These are phyloP conservation scores for Emmonsiellopsis sp. DNA, from an alignment of 2,329 filamentous ascomycete genomes.

Conservation along the genomic window DNA sequence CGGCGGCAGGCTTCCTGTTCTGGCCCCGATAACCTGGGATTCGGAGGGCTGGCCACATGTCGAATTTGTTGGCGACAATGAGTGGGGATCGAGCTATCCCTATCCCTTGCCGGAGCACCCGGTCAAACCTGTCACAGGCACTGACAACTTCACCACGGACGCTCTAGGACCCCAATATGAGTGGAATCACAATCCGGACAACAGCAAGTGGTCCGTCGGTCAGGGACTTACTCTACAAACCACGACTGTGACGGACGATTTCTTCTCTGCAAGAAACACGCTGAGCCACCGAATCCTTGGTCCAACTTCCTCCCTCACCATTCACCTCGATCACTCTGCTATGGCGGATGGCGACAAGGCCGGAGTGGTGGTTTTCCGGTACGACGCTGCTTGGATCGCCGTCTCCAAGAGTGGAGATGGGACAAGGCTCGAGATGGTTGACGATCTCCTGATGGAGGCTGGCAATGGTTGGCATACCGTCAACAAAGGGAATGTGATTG, in stretches of 20 bases:
- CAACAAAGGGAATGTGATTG: slow-evolving; percentile 20
- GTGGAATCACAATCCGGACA: slow-evolving; percentile 55
- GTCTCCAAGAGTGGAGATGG: slow-evolving; percentile 31
- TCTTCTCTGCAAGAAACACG: slow-evolving; percentile 35
- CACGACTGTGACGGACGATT: slow-evolving; percentile 43
- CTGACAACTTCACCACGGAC: slow-evolving; percentile 38
- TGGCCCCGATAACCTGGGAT: slow-evolving; percentile 46
- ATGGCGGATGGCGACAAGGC: slow-evolving; percentile 45
- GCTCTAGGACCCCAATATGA: slow-evolving; percentile 43
- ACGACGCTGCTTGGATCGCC: slow-evolving; percentile 45
- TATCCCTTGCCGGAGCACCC: slow-evolving; percentile 12
- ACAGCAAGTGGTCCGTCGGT: slow-evolving; percentile 34
- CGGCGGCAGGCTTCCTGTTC: slow-evolving; percentile 46
- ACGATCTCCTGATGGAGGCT: slow-evolving; percentile 27
- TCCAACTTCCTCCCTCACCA: slow-evolving; percentile 37
- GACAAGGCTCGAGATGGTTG: slow-evolving; percentile 23
- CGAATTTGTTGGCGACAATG: slow-evolving; percentile 32
- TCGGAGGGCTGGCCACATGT: slow-evolving; percentile 44
- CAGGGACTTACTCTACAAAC: slow-evolving; percentile 40
- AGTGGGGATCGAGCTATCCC: slow-evolving; percentile 40
- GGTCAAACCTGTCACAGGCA: slow-evolving; percentile 22
- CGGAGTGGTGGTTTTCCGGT: slow-evolving; percentile 45
- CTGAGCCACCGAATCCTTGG: slow-evolving; percentile 34
- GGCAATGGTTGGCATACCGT: slow-evolving; percentile 22
- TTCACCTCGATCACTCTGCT: slow-evolving; percentile 39